Evolutionary conservation across 495 filamentous ascomycete species (phyloP).

Genomic region (Cairneyella variabilis): DNA sequence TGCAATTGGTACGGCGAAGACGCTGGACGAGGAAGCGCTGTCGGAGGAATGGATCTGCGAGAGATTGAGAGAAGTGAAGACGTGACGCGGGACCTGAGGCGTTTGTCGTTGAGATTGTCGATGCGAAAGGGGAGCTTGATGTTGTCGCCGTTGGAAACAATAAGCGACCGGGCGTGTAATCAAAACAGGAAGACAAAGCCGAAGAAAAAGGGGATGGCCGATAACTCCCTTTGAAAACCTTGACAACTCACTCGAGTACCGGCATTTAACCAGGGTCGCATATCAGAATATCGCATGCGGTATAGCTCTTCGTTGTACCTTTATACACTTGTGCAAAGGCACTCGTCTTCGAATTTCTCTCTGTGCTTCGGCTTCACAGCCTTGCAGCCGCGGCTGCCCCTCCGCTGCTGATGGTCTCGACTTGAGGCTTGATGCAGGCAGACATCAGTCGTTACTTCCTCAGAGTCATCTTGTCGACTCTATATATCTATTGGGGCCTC

Average conservation of each 20-base stretch:
- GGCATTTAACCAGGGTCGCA: neutral
- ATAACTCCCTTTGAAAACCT: too few relatives aligned
- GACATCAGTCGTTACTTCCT: neutral
- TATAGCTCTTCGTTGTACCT: too few relatives aligned
- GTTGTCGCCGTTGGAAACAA: constrained; percentile 1
- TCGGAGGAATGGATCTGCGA: neutral
- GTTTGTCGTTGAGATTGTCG: neutral
- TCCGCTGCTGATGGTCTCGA: too few relatives aligned
- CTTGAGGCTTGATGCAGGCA: neutral
- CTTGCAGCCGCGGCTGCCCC: too few relatives aligned
- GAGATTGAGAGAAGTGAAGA: neutral
- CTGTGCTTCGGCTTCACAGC: too few relatives aligned
- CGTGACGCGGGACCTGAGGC: neutral
- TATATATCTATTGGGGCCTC: too few relatives aligned
- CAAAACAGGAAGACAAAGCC: constrained; percentile 5
- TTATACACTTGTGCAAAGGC: too few relatives aligned
- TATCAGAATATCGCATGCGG: neutral
- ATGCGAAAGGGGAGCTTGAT: constrained; percentile 16
- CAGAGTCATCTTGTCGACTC: neutral
- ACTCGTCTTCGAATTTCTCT: too few relatives aligned
- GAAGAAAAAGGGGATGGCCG: neutral
- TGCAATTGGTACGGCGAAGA: constrained; percentile 1
- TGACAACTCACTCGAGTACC: too few relatives aligned
- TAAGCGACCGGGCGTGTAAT: constrained; percentile 8
- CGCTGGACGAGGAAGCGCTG: neutral